A percentile compares a stretch with the other conserved stretches of the same genome.
phyloP scores from a whole-genome alignment of 257 asterid genomes.

The Prunella vulgaris region DNA sequence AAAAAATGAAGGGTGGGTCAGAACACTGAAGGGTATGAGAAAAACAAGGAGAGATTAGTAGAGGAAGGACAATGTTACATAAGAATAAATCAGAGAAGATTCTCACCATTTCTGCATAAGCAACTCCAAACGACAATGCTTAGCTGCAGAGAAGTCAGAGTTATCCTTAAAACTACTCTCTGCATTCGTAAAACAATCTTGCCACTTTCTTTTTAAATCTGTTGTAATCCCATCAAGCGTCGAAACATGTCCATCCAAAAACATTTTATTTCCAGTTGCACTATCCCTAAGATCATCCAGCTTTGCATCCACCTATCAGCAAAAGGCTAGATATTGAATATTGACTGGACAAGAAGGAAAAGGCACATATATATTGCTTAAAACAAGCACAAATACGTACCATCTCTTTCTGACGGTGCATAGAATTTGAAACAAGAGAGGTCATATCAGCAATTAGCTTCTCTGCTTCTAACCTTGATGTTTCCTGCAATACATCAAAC shows the following conservation, averaged over 20 bases:
- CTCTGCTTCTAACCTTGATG: slow-evolving; percentile 60
- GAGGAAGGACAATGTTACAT: not conserved
- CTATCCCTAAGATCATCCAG: slow-evolving; percentile 52
- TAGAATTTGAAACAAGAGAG: slow-evolving; percentile 57
- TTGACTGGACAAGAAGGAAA: not conserved
- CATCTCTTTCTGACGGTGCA: slow-evolving; percentile 73
- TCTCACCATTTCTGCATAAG: slow-evolving; percentile 66
- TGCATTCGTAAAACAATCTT: slow-evolving; percentile 56
- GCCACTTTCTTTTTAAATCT: slow-evolving; percentile 84
- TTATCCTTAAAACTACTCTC: slow-evolving; percentile 49
- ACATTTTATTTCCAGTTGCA: slow-evolving; percentile 49
- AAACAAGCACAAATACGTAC: slow-evolving; percentile 29
- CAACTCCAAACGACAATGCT: slow-evolving; percentile 80
- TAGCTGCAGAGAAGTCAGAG: slow-evolving; percentile 74
- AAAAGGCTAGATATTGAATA: slow-evolving; percentile 1
- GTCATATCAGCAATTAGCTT: slow-evolving; percentile 76
- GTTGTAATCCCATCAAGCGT: slow-evolving; percentile 59
- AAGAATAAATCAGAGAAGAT: not conserved
- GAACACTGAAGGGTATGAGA: slow-evolving; percentile 2
- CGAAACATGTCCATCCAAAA: slow-evolving; percentile 65
- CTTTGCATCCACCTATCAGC: slow-evolving; percentile 59
- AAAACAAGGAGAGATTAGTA: not conserved
- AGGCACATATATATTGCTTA: not conserved
- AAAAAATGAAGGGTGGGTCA: not conserved
- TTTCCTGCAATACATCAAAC: slow-evolving; percentile 45